These are phyloP conservation scores for Malus asiatica DNA, from an alignment of 306 rosid genomes.

Conservation along the genomic window DNA sequence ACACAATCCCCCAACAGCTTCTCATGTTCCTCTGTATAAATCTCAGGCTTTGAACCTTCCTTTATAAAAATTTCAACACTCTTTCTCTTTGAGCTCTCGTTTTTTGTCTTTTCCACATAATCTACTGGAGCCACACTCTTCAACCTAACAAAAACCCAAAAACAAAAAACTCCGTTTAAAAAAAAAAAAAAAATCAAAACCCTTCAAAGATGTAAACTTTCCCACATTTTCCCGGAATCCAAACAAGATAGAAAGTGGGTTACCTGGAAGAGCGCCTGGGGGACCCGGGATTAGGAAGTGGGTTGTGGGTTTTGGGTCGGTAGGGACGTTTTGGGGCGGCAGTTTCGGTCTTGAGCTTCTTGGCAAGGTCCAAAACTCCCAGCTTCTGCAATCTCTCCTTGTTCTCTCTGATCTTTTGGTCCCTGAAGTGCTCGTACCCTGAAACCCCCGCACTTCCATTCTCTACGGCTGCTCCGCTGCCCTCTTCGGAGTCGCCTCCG, in stretches of 20 bases:
- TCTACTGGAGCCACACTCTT: constrained; percentile 42
- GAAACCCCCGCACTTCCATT: not conserved
- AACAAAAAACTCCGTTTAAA: not conserved
- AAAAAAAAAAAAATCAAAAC: not conserved
- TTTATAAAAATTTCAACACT: constrained; percentile 31
- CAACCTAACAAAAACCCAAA: constrained; percentile 39
- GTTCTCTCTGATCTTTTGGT: constrained; percentile 65
- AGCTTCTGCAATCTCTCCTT: constrained; percentile 56
- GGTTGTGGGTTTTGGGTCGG: not conserved
- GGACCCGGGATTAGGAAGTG: constrained; percentile 3
- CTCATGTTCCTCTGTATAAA: constrained; percentile 61
- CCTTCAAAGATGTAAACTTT: not conserved
- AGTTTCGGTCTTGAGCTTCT: constrained; percentile 33
- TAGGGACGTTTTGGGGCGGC: constrained; percentile 9
- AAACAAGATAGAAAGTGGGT: not conserved
- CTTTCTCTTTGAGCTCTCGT: constrained; percentile 4
- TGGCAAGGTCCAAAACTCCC: constrained; percentile 53
- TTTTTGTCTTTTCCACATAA: constrained; percentile 20
- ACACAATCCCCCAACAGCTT: constrained; percentile 60
- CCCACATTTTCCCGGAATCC: not conserved
- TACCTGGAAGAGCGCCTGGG: constrained; percentile 73
- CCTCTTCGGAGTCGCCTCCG: not conserved
- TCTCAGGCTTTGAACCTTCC: constrained; percentile 59
- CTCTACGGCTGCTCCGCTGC: not conserved
- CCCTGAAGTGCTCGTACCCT: constrained; percentile 48